phyloP scores from a whole-genome alignment of 352 stramenopile species.

The Phytophthora colocasiae region DNA sequence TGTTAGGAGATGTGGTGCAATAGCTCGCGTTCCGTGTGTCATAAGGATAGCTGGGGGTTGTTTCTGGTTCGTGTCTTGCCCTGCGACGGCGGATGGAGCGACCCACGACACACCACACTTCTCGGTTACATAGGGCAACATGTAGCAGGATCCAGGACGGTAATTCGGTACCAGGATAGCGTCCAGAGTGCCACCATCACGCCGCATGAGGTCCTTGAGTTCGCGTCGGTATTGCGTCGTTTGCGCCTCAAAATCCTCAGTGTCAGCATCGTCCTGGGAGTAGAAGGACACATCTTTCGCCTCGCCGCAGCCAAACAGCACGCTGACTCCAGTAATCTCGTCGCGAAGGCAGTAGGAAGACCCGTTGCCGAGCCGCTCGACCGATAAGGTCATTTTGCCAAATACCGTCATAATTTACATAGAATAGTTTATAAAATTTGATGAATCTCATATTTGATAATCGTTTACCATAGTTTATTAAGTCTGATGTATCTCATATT shows the following conservation, averaged over 20 bases:
- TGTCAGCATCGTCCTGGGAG: conserved; percentile 49
- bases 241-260: conserved; percentile 37
- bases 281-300: conserved; percentile 29
- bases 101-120: conserved; percentile 49
- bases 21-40: conserved; percentile 81
- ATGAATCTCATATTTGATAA: too few relatives aligned
- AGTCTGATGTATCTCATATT: too few relatives aligned
- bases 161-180: conserved; percentile 77
- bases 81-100: conserved; percentile 1
- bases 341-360: conserved; percentile 76
- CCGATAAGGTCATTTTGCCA: conserved; percentile 56
- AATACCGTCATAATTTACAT: too few relatives aligned
- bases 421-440: too few relatives aligned
- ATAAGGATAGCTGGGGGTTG: conserved; percentile 61
- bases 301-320: conserved; percentile 77
- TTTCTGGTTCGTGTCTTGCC: conserved; percentile 35
- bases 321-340: conserved; percentile 45
- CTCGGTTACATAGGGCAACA: conserved; percentile 79
- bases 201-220: conserved; percentile 59
- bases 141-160: conserved; percentile 69
- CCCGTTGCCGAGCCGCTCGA: conserved; percentile 75
- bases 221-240: conserved; percentile 61
- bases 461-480: too few relatives aligned
- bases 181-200: conserved; percentile 49
- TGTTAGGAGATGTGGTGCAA: conserved; percentile 69